A percentile compares a stretch with the other conserved stretches of the same genome.
phyloP scores from a whole-genome alignment of 1,284 basidiomycete species.

The Ceraceosorus bombacis region DNA sequence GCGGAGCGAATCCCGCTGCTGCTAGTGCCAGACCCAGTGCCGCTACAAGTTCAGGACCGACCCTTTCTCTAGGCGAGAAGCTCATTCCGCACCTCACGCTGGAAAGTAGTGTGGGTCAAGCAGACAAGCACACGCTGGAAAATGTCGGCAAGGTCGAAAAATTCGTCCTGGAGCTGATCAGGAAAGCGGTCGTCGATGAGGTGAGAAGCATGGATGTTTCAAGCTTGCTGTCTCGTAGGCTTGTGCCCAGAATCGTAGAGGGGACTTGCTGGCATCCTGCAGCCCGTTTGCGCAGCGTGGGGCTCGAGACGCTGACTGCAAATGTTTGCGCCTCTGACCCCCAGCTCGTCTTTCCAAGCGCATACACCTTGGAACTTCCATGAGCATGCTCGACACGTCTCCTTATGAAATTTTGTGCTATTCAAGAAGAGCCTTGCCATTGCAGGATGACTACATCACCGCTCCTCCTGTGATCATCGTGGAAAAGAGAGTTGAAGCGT shows the following conservation, averaged over 20 bases:
- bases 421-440: neutral
- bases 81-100: conserved; percentile 85
- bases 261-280: neutral
- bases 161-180: conserved; percentile 87
- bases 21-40: neutral
- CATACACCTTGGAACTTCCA: conserved; percentile 44
- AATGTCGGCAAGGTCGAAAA: conserved; percentile 94
- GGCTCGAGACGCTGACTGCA: neutral
- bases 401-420: no score
- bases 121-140: conserved; percentile 88
- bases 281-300: neutral
- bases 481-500: conserved; percentile 63
- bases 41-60: conserved; percentile 1
- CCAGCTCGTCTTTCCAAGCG: conserved; percentile 41
- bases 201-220: conserved; percentile 5
- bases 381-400: neutral
- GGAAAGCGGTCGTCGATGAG: conserved; percentile 72
- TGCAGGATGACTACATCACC: conserved; percentile 59
- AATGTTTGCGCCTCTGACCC: neutral
- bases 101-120: conserved; percentile 91
- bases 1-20: neutral
- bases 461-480: conserved; percentile 66
- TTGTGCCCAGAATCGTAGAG: neutral
- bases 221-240: neutral
- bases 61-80: conserved; percentile 57